Percentiles rank a stretch among this genome's conserved stretches.
phyloP scores from a whole-genome alignment of 176 grass and related monocot species.

The Zizania latifolia region DNA sequence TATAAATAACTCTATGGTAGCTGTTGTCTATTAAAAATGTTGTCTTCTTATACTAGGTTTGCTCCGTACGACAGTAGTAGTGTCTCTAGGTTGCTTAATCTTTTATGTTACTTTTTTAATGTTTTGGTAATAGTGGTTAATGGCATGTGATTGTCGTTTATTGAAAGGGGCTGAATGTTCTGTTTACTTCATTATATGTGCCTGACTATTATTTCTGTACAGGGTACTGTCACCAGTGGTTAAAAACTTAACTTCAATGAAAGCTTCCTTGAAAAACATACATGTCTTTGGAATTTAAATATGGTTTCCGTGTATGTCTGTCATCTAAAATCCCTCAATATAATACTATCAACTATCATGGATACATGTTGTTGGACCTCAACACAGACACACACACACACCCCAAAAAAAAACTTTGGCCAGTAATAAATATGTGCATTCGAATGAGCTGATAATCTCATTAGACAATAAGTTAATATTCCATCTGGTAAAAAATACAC shows the following conservation, averaged over 20 bases:
- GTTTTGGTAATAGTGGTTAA: background rate
- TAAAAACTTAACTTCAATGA: background rate
- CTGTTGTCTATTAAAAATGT: constrained; percentile 16
- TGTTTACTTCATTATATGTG: constrained; percentile 1
- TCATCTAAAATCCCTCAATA: background rate
- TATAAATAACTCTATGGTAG: background rate
- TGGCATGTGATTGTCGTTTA: constrained; percentile 18
- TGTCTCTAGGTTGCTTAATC: background rate
- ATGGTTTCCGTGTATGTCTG: background rate
- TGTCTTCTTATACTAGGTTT: constrained; percentile 10
- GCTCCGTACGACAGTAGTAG: background rate
- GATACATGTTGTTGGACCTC: background rate
- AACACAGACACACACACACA: no score
- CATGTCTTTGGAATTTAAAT: background rate
- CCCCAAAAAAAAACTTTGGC: background rate
- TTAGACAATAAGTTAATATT: no score
- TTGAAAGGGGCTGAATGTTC: background rate
- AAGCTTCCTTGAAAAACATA: constrained; percentile 16
- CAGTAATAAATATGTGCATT: no score
- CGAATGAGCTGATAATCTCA: no score
- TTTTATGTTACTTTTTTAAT: constrained; percentile 5
- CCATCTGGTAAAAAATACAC: no score
- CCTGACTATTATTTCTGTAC: background rate
- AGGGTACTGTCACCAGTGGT: background rate
- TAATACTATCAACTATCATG: background rate